Evolutionary conservation across 495 filamentous ascomycete genomes (phyloP).

Genomic region (Clavariopsis aquatica): DNA sequence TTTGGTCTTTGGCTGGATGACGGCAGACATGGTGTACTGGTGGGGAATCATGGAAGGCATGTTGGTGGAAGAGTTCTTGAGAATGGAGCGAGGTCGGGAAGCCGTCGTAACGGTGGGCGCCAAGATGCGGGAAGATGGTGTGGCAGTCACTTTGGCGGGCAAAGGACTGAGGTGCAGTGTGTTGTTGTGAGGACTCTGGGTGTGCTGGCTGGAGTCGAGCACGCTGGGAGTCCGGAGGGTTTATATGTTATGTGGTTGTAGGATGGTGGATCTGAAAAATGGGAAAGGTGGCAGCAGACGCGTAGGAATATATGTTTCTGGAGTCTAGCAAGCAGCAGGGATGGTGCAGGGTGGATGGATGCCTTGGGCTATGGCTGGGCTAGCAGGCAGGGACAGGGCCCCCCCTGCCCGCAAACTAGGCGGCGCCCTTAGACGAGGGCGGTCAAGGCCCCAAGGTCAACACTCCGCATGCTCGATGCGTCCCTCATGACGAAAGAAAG

Average conservation of each 20-base stretch:
- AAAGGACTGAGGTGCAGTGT: conserved; percentile 12
- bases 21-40: conserved; percentile 36
- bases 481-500: conserved; percentile 20
- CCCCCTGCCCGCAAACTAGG: not conserved
- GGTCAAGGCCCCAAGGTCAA: conserved; percentile 5
- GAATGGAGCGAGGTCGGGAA: conserved; percentile 31
- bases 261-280: conserved; percentile 5
- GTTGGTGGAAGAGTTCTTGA: conserved; percentile 36
- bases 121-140: conserved; percentile 12
- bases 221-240: conserved; percentile 2
- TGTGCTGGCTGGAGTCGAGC: conserved; percentile 14
- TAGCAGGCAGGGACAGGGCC: not conserved
- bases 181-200: conserved; percentile 20
- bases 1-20: conserved; percentile 26
- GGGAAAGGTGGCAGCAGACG: conserved; percentile 15
- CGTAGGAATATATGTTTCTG: conserved; percentile 29
- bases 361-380: conserved; percentile 1
- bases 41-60: conserved; percentile 34
- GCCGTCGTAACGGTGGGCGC: conserved; percentile 28
- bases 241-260: conserved; percentile 11
- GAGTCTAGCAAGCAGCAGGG: not conserved
- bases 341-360: conserved; percentile 6
- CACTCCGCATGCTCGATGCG: not conserved
- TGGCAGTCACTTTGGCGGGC: conserved; percentile 17
- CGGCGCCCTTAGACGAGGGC: conserved; percentile 11